Conservation (phyloP, 2,329 filamentous ascomycete genomes). For the Penicillium sp. region DNA sequence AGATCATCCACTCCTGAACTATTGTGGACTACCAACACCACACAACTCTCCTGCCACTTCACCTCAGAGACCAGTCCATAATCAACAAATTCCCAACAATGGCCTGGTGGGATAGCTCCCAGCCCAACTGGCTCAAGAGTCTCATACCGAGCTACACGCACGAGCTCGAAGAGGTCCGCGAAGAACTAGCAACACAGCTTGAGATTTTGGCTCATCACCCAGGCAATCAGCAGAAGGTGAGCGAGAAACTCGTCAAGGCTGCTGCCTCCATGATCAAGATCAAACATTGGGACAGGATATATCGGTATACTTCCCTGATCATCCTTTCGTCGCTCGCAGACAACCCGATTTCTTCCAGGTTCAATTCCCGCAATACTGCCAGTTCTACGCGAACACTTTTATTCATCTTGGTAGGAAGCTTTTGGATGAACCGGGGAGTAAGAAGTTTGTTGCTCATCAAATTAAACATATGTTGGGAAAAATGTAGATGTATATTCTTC, state of each 20-base stretch:
- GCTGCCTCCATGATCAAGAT: neutral
- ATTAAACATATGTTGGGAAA: neutral
- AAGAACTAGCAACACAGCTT: neutral
- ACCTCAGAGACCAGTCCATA: neutral
- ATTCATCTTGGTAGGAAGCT: neutral
- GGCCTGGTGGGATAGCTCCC: neutral
- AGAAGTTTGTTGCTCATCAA: neutral
- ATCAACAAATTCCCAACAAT: neutral
- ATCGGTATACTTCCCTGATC: neutral
- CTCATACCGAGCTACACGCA: neutral
- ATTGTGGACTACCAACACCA: neutral
- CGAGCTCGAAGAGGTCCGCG: neutral
- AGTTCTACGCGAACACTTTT: neutral
- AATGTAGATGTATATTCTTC: too few relatives aligned
- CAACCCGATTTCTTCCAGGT: neutral
- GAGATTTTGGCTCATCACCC: neutral
- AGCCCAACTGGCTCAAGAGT: neutral
- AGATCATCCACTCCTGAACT: too few relatives aligned
- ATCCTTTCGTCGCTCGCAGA: neutral
- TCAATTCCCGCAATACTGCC: neutral
- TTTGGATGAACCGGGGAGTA: neutral
- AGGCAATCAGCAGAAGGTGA: neutral
- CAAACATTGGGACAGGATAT: neutral
- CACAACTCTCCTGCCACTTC: neutral
- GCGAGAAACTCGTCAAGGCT: neutral